These are phyloP conservation scores for Penicillium soppii DNA, from an alignment of 495 filamentous ascomycete genomes.

Conservation along the genomic window DNA sequence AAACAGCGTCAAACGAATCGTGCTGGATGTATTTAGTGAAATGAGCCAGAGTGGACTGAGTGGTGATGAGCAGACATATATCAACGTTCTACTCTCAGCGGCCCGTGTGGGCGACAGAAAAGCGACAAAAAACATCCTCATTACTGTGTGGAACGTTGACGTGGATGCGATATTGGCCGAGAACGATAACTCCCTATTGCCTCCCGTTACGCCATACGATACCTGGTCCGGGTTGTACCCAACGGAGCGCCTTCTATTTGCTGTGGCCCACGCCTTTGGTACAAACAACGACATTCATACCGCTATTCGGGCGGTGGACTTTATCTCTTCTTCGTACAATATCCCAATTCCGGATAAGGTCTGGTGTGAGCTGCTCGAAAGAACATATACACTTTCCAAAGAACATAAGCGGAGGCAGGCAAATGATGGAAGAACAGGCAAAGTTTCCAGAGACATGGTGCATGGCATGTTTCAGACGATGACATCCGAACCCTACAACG, in stretches of 20 bases:
- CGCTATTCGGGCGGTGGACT: conserved; percentile 54
- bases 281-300: conserved; percentile 54
- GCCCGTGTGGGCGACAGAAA: conserved; percentile 52
- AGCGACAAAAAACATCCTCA: conserved; percentile 49
- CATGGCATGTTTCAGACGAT: conserved; percentile 52
- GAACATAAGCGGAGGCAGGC: conserved; percentile 14
- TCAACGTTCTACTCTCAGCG: conserved; percentile 55
- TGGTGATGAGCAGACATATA: conserved; percentile 56
- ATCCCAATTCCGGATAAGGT: conserved; percentile 46
- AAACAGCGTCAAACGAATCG: conserved; percentile 32
- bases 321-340: conserved; percentile 55
- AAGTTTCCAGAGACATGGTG: conserved; percentile 43
- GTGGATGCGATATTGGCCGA: conserved; percentile 37
- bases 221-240: conserved; percentile 56
- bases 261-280: conserved; percentile 59
- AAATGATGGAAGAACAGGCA: conserved; percentile 9
- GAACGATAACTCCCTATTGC: conserved; percentile 22
- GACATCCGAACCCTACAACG: conserved; percentile 55
- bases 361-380: conserved; percentile 60
- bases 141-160: conserved; percentile 59
- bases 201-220: conserved; percentile 30
- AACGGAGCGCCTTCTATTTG: conserved; percentile 49
- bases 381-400: conserved; percentile 54
- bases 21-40: conserved; percentile 42
- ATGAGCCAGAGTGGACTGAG: conserved; percentile 49